Conservation (phyloP, 352 stramenopile species). For the Phytophthora idaei region DNA sequence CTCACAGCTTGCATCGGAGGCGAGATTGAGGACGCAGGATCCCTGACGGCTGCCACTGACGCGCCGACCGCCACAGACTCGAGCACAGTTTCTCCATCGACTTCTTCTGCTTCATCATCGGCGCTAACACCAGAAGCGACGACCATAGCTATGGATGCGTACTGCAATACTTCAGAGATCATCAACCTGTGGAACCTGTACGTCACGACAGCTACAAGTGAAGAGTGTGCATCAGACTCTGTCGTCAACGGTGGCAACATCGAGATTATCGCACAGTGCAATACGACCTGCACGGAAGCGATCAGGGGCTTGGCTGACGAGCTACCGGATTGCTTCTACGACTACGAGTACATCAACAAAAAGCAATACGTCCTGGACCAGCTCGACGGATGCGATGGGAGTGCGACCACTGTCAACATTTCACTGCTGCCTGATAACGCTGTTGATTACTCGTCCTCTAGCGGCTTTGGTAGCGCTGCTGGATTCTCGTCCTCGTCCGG, state of each 20-base stretch:
- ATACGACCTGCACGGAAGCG: constrained; percentile 27
- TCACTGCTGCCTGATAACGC: constrained; percentile 4
- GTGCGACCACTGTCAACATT: constrained; percentile 4
- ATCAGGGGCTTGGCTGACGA: constrained; percentile 21
- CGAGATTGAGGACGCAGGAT: constrained; percentile 1
- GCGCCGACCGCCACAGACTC: constrained; percentile 5
- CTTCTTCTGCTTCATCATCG: constrained; percentile 10
- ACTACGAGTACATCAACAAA: constrained; percentile 41
- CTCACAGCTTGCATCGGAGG: constrained; percentile 24
- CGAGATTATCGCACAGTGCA: constrained; percentile 35
- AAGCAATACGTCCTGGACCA: constrained; percentile 30
- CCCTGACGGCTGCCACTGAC: constrained; percentile 2
- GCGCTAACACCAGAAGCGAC: constrained; percentile 4
- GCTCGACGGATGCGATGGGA: constrained; percentile 13
- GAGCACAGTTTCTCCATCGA: constrained; percentile 2
- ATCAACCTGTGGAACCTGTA: constrained; percentile 21
- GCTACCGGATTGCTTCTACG: constrained; percentile 44
- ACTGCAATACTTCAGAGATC: constrained; percentile 25
- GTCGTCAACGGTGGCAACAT: constrained; percentile 23
- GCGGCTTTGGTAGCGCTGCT: background rate
- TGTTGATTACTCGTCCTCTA: background rate
- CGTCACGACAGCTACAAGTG: constrained; percentile 26
- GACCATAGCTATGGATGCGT: background rate
- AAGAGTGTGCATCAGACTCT: constrained; percentile 27
- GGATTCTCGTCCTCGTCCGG: constrained; percentile 8